A percentile compares a stretch with the other conserved stretches of the same genome.
Evolutionary conservation across 257 asterid species (phyloP).

Genomic region (Schizonepeta tenuifolia): DNA sequence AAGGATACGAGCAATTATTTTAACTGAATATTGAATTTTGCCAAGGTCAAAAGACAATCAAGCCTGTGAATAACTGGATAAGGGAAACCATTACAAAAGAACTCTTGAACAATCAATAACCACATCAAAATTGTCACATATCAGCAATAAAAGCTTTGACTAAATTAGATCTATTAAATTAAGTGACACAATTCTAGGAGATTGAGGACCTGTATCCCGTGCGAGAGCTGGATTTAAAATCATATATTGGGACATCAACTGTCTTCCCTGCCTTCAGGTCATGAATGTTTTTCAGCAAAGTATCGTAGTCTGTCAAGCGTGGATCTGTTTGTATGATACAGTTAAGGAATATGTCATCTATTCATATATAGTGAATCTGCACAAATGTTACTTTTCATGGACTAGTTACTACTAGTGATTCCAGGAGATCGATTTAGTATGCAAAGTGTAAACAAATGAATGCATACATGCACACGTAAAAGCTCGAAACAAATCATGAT

Average conservation of each 20-base stretch:
- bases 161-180: slow-evolving; percentile 6
- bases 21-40: slow-evolving; percentile 19
- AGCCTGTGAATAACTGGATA: slow-evolving; percentile 4
- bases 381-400: slow-evolving; percentile 23
- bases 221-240: slow-evolving; percentile 96
- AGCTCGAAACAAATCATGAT: not conserved
- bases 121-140: not conserved
- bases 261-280: slow-evolving; percentile 81
- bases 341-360: slow-evolving; percentile 27
- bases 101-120: slow-evolving; percentile 7
- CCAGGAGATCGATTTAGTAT: slow-evolving; percentile 9
- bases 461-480: not conserved
- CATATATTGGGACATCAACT: slow-evolving; percentile 89
- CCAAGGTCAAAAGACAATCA: not conserved
- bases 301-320: slow-evolving; percentile 95
- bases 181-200: slow-evolving; percentile 29
- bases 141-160: slow-evolving; percentile 20
- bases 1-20: slow-evolving; percentile 18
- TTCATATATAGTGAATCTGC: slow-evolving; percentile 4
- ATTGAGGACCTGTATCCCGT: slow-evolving; percentile 80
- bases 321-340: slow-evolving; percentile 67
- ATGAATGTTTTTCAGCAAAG: slow-evolving; percentile 81
- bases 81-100: not conserved
- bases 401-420: slow-evolving; percentile 4
- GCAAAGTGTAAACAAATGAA: too few species aligned